Evolutionary conservation across 768 basidiomycete species (phyloP), one percentile per base, ranked within the genome.

Genomic region (Albatrellus ellisii): DNA sequence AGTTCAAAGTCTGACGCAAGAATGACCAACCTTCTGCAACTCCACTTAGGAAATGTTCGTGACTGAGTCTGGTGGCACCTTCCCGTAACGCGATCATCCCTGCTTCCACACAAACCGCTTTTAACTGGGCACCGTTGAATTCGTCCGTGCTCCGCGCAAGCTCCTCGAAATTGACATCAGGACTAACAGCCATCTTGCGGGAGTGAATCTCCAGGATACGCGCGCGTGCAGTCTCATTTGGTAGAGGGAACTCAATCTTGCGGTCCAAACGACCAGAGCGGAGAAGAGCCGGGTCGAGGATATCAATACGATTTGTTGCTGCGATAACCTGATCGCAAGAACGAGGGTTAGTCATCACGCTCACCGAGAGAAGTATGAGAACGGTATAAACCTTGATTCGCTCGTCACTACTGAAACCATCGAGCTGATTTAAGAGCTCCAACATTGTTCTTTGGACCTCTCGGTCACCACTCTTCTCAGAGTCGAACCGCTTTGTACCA

Each of bases 381-480:
- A 17, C 11, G 20, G 6, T 27, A 55, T 66, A 34, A 51, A 82
- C 92, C 78, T 99, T 99, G 68, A 99, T 99, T 49, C 92, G 75
- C 45, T 91, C 87, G 54, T 98, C 92, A 52, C 87, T 91, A 46
- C 88, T 84, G 64, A 99, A 99, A 24, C 95, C 95, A 54, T 99
- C 95, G 32, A 98, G 68, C 62, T 99, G 95, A 60, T 99, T 99
- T 48, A 99, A 75, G 34, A 99, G 70, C 59, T 99, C 95, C 56
- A 99, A 68, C 95, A 99, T 99, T n/a, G 95, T 99, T 47, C 95
- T 68, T 62, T 99, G 95, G n/a, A 99, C 95, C 59, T 99, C 95
- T 58, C 95, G 77, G 61, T 99, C 95, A 47, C 95, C 95, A 54
- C 88, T 88, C 73, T 98, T 99, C 62, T 98, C 94, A 14, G 87